phyloP scores from a whole-genome alignment of 23 red algal genomes.

The Gracilaria gracilis region DNA sequence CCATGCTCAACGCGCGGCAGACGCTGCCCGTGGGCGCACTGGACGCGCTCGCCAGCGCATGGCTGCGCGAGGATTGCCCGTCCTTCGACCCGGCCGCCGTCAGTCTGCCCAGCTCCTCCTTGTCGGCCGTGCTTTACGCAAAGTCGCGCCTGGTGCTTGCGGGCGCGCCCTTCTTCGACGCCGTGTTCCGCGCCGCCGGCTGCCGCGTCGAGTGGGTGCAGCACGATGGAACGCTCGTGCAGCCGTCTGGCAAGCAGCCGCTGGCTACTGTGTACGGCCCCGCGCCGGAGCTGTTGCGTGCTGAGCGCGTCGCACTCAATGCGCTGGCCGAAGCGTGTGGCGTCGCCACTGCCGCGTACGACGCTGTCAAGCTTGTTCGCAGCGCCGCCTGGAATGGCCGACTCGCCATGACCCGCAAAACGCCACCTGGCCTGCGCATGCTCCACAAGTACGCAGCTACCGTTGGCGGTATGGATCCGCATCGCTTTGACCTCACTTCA shows the following conservation, averaged over 20 bases:
- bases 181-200: conserved; percentile 78
- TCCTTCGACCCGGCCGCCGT: conserved; percentile 81
- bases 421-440: conserved; percentile 92
- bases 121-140: conserved; percentile 70
- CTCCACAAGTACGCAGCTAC: conserved; percentile 96
- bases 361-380: conserved; percentile 33
- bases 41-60: conserved; percentile 36
- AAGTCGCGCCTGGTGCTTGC: conserved; percentile 84
- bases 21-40: conserved; percentile 41
- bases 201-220: conserved; percentile 73
- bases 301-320: conserved; percentile 91
- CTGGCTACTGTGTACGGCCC: conserved; percentile 80
- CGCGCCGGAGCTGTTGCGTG: conserved; percentile 71
- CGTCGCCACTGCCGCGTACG: conserved; percentile 72
- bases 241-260: conserved; percentile 28
- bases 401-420: conserved; percentile 93
- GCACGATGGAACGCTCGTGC: neutral
- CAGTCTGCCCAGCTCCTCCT: conserved; percentile 33
- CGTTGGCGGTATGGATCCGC: conserved; percentile 86
- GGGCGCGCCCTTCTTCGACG: conserved; percentile 87
- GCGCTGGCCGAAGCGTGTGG: conserved; percentile 77
- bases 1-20: conserved; percentile 13
- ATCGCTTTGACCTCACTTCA: conserved; percentile 91
- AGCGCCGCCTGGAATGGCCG: conserved; percentile 70
- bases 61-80: conserved; percentile 94